Evolutionary conservation across 768 basidiomycete genomes (phyloP).

Genomic region (Sarcodon aspratus): DNA sequence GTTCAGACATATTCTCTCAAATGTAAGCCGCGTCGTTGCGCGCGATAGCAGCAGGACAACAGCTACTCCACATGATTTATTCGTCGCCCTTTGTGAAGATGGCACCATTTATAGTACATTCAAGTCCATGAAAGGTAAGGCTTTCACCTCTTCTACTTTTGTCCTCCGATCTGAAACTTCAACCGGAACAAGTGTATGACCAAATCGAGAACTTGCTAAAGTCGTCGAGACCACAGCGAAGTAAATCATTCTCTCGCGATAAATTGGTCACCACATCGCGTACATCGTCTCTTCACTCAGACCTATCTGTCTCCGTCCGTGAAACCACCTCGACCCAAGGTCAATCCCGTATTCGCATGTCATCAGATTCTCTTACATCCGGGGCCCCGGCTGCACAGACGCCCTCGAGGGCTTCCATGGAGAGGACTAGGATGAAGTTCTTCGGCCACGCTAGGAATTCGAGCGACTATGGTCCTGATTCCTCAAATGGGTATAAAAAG

Average conservation of each 20-base stretch:
- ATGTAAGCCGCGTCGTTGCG: slow-evolving; percentile 74
- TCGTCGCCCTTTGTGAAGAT: slow-evolving; percentile 85
- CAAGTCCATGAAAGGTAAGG: slow-evolving; percentile 75
- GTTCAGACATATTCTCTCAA: slow-evolving; percentile 72
- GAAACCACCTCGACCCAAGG: background rate
- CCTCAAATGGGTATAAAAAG: background rate
- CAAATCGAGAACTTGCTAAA: slow-evolving; percentile 66
- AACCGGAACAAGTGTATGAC: slow-evolving; percentile 45
- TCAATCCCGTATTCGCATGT: background rate
- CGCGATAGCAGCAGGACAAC: slow-evolving; percentile 73
- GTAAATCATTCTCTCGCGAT: slow-evolving; percentile 46
- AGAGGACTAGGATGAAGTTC: background rate
- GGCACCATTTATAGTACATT: slow-evolving; percentile 77
- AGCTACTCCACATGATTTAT: slow-evolving; percentile 75
- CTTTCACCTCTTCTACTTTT: background rate
- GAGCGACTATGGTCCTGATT: no score
- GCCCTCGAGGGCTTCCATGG: background rate
- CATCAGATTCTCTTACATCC: background rate
- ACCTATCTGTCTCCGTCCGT: background rate
- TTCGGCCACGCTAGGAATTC: no score
- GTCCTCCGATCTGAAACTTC: background rate
- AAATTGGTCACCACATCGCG: background rate
- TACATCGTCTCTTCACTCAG: background rate
- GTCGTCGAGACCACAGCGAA: slow-evolving; percentile 43
- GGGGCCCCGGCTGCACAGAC: background rate